phyloP scores from a whole-genome alignment of 768 basidiomycete species.

The Russula lepida region DNA sequence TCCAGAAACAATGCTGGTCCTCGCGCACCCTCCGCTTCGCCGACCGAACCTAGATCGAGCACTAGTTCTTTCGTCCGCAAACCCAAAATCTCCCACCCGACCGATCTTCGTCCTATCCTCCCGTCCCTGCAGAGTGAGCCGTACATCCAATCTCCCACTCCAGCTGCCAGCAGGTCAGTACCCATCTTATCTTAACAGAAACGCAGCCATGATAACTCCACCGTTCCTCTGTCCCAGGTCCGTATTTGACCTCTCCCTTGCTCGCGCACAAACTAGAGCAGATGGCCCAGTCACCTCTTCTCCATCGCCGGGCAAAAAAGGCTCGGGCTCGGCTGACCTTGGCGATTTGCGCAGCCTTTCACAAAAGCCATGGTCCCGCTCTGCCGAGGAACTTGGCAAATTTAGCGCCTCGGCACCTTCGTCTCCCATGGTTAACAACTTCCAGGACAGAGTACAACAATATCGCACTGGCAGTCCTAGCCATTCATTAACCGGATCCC shows the following conservation, averaged over 20 bases:
- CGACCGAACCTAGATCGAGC: conserved; percentile 32
- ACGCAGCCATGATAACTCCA: background rate
- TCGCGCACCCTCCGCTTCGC: conserved; percentile 39
- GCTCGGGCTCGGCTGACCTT: conserved; percentile 31
- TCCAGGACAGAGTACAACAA: conserved; percentile 56
- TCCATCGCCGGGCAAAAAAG: conserved; percentile 27
- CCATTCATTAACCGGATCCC: conserved; percentile 23
- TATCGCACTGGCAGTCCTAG: conserved; percentile 46
- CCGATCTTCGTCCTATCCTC: conserved; percentile 71
- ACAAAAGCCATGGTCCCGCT: conserved; percentile 68
- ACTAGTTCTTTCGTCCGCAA: conserved; percentile 42
- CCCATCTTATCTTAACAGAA: background rate
- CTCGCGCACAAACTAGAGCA: conserved; percentile 35
- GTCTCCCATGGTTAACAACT: conserved; percentile 36
- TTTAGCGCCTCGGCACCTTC: conserved; percentile 32
- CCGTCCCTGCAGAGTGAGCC: conserved; percentile 37
- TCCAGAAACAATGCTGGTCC: conserved; percentile 13
- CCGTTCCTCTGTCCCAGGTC: conserved; percentile 38
- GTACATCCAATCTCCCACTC: conserved; percentile 29
- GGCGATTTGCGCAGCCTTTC: conserved; percentile 67
- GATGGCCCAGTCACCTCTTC: conserved; percentile 30
- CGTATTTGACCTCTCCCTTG: conserved; percentile 50
- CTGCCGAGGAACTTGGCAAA: conserved; percentile 69
- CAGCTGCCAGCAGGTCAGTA: conserved; percentile 47
- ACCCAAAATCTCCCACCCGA: conserved; percentile 78